phyloP scores from a whole-genome alignment of 73 alveolate species.

The Tetrahymena thermophila region DNA sequence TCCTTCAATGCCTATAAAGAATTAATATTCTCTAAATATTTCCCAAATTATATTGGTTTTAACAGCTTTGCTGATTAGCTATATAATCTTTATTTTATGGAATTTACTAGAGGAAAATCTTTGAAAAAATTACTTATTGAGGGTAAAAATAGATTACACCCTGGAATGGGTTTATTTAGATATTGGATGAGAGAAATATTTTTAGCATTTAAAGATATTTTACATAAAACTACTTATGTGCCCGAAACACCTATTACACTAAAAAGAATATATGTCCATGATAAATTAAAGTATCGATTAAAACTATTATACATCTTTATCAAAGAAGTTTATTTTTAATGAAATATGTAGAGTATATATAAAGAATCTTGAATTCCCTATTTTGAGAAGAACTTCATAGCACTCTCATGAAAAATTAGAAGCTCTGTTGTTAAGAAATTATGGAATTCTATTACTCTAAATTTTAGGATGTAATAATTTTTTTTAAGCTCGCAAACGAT shows the following conservation, averaged over 20 bases:
- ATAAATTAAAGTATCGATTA: background rate
- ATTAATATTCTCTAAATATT: constrained; percentile 34
- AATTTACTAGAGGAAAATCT: constrained; percentile 29
- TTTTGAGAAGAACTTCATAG: background rate
- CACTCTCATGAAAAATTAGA: background rate
- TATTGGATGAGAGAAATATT: constrained; percentile 52
- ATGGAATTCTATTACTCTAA: background rate
- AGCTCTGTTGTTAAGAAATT: background rate
- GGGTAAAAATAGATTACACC: constrained; percentile 15
- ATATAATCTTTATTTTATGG: constrained; percentile 44
- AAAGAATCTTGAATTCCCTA: background rate
- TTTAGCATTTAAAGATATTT: constrained; percentile 32
- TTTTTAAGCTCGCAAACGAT: background rate
- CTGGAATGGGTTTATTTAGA: constrained; percentile 30
- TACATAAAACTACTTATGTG: constrained; percentile 36
- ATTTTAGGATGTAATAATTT: background rate
- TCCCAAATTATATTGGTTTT: constrained; percentile 41
- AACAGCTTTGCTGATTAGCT: constrained; percentile 31
- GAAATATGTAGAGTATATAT: background rate
- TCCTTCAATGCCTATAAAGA: constrained; percentile 39
- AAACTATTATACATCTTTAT: background rate
- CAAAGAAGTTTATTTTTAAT: background rate
- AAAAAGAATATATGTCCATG: constrained; percentile 28
- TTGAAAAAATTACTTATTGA: constrained; percentile 25
- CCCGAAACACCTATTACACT: constrained; percentile 23